Base-by-base conservation (phyloP, 2,329 filamentous ascomycete species). In the Cytospora paraplurivora region DNA sequence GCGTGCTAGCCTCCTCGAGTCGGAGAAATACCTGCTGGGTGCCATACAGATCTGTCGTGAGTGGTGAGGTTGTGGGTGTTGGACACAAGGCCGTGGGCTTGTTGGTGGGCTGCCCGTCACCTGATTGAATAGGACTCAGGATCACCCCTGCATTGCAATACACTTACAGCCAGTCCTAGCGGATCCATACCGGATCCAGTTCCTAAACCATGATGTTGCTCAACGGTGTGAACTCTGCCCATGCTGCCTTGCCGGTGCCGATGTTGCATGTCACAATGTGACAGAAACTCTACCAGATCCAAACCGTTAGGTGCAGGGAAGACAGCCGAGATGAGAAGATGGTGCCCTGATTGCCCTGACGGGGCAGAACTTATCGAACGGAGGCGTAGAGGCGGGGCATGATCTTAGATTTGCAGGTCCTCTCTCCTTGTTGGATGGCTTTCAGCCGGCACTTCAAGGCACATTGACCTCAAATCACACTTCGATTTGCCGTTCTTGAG, bases 231-330 rank as follows among this genome's bases (percentile, higher is more conserved):
- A 41, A 41, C 38, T 7, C 19, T 15, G 41, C 41, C 17, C 41
- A 19, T 44, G 38, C 19, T 15, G 15, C 17, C 41, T 19, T 19
- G 41, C 41, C 41, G 19, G 41, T 44, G 41, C 19, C 44, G 21
- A 47, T 47, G 44, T 47, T 47, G 44, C n/a, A 47, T 47, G 44
- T 47, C 44, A 47, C 44, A 47, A 21, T 47, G 44, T 47, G 44
- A 47, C 44, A 47, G 44, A 47, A 47, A 7, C 21, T 47, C n/a
- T n/a, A 21, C n/a, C 44, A 47, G 44, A 47, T 47, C 44, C 44
- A n/a, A 19, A 19, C 44, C 44, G 44, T 19, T 47, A 47, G n/a
- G 44, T 47, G 44, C 44, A 47, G 44, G 44, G 44, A 21, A 19
- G 44, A 47, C 44, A 47, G n/a, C 44, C 44, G n/a, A 44, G n/a